Evolutionary conservation across 495 filamentous ascomycete genomes (phyloP), one percentile per base, ranked within the genome.

Genomic region (Penicillium turbatum): DNA sequence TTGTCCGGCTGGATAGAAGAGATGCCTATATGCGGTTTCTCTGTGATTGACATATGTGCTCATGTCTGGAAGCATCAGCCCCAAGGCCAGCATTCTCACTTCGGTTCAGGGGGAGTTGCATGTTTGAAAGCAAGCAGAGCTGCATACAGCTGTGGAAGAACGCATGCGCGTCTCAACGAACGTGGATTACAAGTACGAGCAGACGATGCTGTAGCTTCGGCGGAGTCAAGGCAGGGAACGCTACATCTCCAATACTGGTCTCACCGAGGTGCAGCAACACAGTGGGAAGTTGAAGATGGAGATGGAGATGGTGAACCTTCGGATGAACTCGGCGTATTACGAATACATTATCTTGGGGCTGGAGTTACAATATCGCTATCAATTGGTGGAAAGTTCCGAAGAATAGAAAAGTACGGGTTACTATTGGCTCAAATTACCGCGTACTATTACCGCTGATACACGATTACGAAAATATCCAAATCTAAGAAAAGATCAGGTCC

Each of bases 301-400:
- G n/a, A n/a, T n/a, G n/a, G n/a, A n/a, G n/a, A n/a, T n/a, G n/a
- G n/a, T n/a, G n/a, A n/a, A n/a, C n/a, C n/a, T n/a, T n/a, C n/a
- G n/a, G n/a, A n/a, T n/a, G n/a, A n/a, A n/a, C n/a, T 49, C n/a
- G 31, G 32, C 4, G 59, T 48, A 61, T 41, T 61, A 52, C 47
- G 0, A 26, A 37, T 49, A 63, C 61, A 29, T 50, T 53, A 63
- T 61, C 57, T 51, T 12, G 5, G 19, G 16, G 24, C n/a, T 11
- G 46, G 13, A 9, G 12, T 1, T 0, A 0, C 1, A 12, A 1
- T 21, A 1, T 1, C 0, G 10, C 0, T 2, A n/a, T 13, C 29
- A 0, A 60, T 63, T 63, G 50, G 57, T 19, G 9, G 0, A 10
- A 0, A 11, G 7, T 21, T 8, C 60, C 57, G 57, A 49, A 6